A percentile compares a stretch with the other conserved stretches of the same genome.
These are phyloP conservation scores for Areca catechu DNA, from an alignment of 176 grass and related monocot genomes.

Conservation along the genomic window DNA sequence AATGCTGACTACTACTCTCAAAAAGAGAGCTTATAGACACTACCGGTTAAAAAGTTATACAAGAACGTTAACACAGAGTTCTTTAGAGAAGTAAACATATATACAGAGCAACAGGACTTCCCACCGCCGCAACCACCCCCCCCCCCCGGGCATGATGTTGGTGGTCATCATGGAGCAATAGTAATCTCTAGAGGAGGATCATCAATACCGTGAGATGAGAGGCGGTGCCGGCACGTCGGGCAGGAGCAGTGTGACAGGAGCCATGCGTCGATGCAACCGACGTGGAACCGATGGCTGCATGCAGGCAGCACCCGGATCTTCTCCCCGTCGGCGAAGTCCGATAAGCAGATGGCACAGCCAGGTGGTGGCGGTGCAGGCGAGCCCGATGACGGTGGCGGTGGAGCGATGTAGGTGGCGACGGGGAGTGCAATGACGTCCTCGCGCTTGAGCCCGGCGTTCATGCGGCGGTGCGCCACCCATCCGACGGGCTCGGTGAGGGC, in stretches of 20 bases:
- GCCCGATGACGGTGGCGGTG: not conserved
- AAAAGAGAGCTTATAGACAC: no score
- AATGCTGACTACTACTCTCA: no score
- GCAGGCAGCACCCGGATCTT: slow-evolving; percentile 27
- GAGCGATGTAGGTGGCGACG: slow-evolving; percentile 15
- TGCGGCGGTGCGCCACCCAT: slow-evolving; percentile 40
- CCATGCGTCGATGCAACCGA: slow-evolving; percentile 32
- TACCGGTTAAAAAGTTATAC: no score
- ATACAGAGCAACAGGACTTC: no score
- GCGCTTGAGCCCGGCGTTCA: slow-evolving; percentile 49
- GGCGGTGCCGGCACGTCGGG: slow-evolving; percentile 24
- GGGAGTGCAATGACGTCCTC: slow-evolving; percentile 44
- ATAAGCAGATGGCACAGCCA: slow-evolving; percentile 33
- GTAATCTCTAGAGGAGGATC: not conserved
- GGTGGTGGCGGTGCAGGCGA: not conserved
- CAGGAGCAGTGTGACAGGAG: slow-evolving; percentile 31
- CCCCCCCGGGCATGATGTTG: no score
- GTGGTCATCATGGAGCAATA: not conserved
- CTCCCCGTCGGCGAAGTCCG: slow-evolving; percentile 32
- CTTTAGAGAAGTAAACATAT: no score
- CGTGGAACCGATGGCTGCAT: slow-evolving; percentile 37
- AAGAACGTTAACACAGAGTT: no score
- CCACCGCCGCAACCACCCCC: no score
- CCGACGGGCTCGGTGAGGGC: slow-evolving; percentile 38
- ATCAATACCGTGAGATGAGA: not conserved